These are phyloP conservation scores for Danielozyma ontarioensis DNA, from an alignment of 805 yeast species.

Conservation along the genomic window DNA sequence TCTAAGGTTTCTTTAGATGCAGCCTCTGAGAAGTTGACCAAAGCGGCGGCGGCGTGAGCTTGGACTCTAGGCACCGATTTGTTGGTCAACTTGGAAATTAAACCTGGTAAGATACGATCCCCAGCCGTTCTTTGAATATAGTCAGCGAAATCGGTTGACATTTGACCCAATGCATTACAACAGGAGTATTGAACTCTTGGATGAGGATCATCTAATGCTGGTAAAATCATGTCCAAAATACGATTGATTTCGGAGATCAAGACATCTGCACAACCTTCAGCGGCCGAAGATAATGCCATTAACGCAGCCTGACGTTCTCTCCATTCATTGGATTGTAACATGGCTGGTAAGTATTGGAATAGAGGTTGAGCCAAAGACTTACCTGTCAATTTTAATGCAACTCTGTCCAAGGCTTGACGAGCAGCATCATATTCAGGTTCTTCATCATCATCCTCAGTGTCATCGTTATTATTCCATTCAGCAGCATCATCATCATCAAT, in stretches of 20 bases:
- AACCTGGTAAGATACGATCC: slow-evolving; percentile 75
- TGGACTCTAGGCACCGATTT: slow-evolving; percentile 87
- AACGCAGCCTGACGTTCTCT: slow-evolving; percentile 94
- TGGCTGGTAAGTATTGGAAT: slow-evolving; percentile 79
- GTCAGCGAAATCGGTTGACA: slow-evolving; percentile 94
- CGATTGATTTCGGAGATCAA: slow-evolving; percentile 76
- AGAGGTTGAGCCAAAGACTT: slow-evolving; percentile 78
- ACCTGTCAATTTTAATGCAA: slow-evolving; percentile 79
- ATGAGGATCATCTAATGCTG: slow-evolving; percentile 79
- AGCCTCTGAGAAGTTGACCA: slow-evolving; percentile 91
- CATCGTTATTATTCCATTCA: slow-evolving; percentile 79
- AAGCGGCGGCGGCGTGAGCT: slow-evolving; percentile 97
- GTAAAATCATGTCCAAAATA: slow-evolving; percentile 78
- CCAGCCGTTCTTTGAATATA: slow-evolving; percentile 79
- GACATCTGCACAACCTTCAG: slow-evolving; percentile 94
- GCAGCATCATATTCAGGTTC: slow-evolving; percentile 89
- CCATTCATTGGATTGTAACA: slow-evolving; percentile 78
- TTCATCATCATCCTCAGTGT: slow-evolving; percentile 68
- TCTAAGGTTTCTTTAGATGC: slow-evolving; percentile 83
- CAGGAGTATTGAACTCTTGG: slow-evolving; percentile 96
- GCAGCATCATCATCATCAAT: slow-evolving; percentile 83
- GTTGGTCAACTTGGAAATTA: slow-evolving; percentile 72
- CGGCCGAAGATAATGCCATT: slow-evolving; percentile 95
- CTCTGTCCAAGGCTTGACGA: slow-evolving; percentile 90
- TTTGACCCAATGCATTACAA: slow-evolving; percentile 95